Evolutionary conservation across 2,329 filamentous ascomycete species (phyloP), one percentile per base, ranked within the genome.

Genomic region (Diaporthe citriasiana): DNA sequence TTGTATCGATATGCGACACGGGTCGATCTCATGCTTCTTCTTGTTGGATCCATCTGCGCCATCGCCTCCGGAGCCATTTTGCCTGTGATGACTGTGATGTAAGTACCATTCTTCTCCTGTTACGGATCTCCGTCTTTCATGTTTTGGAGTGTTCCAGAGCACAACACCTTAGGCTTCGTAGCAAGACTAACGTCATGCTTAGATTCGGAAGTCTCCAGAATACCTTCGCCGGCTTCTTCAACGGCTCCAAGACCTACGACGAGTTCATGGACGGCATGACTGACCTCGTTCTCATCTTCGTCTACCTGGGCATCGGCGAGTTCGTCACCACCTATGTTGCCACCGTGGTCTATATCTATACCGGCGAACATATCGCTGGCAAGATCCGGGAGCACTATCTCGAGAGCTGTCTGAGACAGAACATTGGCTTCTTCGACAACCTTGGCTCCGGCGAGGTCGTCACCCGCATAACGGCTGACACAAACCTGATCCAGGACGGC

Each of bases 351-450:
- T 98, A 97, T 85, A 97, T 98, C 78, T 98, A 95, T 79, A 92
- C 91, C 0, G 94, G 94, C 73, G 94, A 96, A 82, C 92, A 95
- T 79, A 91, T 95, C 80, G 92, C 92, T 73, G 90, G 90, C 76
- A 94, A 95, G 84, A 94, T 95, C 78, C 91, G 95, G 74, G 90
- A 94, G 80, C 89, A 94, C 78, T 98, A 98, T 79, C 89, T 99
- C 9, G 89, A 92, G 78, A 94, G 93, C 76, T 95, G 95, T 80
- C 86, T 97, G 85, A 91, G 91, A 75, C 95, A 97, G 82, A 97
- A 98, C 81, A 96, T 97, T 81, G 95, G 91, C 59, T 97, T 94
- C 83, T 97, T 97, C 83, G 97, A 98, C 83, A 97, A 97, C 80
- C 89, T 98, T 19, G 96, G 95, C 69, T 93, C 95, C 45, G 95